Evolutionary conservation across 2,329 filamentous ascomycete genomes (phyloP).

Genomic region (Emericellopsis atlantica): DNA sequence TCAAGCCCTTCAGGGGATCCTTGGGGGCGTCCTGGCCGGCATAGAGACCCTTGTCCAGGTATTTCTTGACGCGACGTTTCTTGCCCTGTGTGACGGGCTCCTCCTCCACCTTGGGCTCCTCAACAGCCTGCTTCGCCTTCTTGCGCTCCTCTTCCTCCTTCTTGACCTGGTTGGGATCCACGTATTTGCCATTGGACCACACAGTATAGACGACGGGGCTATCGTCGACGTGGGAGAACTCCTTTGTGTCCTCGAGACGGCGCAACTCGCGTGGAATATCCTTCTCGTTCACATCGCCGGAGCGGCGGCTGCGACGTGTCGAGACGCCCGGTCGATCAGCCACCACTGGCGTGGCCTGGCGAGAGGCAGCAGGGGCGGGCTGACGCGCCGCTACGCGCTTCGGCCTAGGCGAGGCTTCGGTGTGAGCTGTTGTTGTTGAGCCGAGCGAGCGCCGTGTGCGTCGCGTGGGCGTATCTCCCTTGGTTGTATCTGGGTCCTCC

Average conservation of each 20-base stretch:
- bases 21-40: conserved; percentile 58
- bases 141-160: conserved; percentile 11
- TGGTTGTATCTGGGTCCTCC: neutral
- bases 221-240: conserved; percentile 46
- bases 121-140: conserved; percentile 14
- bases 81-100: conserved; percentile 24
- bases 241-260: conserved; percentile 49
- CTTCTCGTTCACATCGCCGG: conserved; percentile 11
- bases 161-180: conserved; percentile 30
- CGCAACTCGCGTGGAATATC: conserved; percentile 44
- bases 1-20: conserved; percentile 35
- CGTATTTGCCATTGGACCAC: conserved; percentile 53
- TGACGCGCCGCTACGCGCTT: conserved; percentile 16
- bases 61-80: conserved; percentile 54
- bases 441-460: conserved; percentile 10
- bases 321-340: neutral
- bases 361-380: conserved; percentile 10
- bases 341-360: neutral
- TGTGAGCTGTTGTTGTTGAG: conserved; percentile 32
- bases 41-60: conserved; percentile 73
- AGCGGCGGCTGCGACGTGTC: neutral
- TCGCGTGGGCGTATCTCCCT: neutral
- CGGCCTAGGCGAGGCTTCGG: conserved; percentile 16
- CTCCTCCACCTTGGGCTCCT: conserved; percentile 16
- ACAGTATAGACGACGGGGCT: conserved; percentile 44